These are phyloP conservation scores for Annulohypoxylon stygium DNA, from an alignment of 495 filamentous ascomycete species.

Conservation along the genomic window DNA sequence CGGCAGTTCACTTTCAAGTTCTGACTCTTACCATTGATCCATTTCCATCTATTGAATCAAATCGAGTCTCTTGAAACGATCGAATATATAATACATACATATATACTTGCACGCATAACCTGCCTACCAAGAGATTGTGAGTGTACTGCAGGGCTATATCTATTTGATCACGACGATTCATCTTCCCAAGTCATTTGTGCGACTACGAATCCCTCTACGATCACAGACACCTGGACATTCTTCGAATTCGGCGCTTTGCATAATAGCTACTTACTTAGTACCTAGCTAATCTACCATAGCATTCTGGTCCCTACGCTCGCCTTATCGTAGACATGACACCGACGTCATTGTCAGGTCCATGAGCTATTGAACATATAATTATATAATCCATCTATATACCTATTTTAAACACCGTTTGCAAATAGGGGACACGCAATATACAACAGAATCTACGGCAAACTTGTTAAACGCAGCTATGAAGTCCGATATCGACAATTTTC, in stretches of 20 bases:
- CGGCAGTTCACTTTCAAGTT: conserved; percentile 42
- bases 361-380: conserved; percentile 3
- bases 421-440: not conserved
- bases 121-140: not conserved
- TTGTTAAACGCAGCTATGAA: conserved; percentile 41
- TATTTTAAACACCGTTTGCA: not conserved
- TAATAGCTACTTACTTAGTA: not conserved
- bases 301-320: conserved; percentile 7
- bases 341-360: conserved; percentile 20
- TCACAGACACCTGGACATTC: not conserved
- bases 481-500: conserved; percentile 56
- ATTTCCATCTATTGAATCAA: conserved; percentile 20
- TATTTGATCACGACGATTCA: not conserved
- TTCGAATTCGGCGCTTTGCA: not conserved
- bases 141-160: not conserved
- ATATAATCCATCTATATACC: not conserved
- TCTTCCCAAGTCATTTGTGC: not conserved
- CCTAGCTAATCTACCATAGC: not conserved
- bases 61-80: conserved; percentile 20
- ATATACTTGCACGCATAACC: conserved; percentile 15
- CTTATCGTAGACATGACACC: conserved; percentile 35
- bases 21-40: conserved; percentile 30
- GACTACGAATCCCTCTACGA: not conserved
- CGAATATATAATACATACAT: conserved; percentile 32
- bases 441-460: conserved; percentile 2